Base-by-base conservation (phyloP, 2,329 filamentous ascomycete species). In the Ophiostoma fasciatum region DNA sequence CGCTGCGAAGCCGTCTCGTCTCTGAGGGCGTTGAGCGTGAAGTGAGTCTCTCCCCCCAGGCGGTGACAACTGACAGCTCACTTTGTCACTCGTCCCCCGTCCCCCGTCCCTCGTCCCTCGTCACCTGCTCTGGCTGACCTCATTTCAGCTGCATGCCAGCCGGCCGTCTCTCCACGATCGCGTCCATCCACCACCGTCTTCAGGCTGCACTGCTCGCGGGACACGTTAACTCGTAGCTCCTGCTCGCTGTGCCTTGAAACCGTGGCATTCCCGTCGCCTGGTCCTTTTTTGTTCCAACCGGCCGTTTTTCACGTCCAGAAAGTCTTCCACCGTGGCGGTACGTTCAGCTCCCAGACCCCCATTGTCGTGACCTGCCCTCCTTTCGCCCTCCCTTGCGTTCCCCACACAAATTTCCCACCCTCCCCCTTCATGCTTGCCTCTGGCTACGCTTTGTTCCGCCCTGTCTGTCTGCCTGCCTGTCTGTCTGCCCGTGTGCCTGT, bases 171-270 rank as follows among this genome's bases (percentile, higher is more conserved):
- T 50, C 45, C 50, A 48, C 48, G 28, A 47, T 48, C 50, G 45
- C 59, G 59, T 56, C 61, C 56, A 52, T 54, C 50, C 48, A 50
- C 51, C 51, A 49, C 46, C 46, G 53, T 52, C 22, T 28, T 19
- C 9, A 60, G 56, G 54, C 56, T 58, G 59, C 53, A 51, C 55
- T 45, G 32, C 52, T 51, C 51, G 64, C 68, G 64, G 70, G 68
- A 74, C 66, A 71, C 69, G 68, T 74, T 74, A 67, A 60, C 66
- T 74, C 70, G 69, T 70, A 66, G 61, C 64, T 73, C 64, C 68
- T 63, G 63, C 62, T 18, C 52, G 20, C 25, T 37, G 53, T 52
- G 53, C 55, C 53, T 60, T 61, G 61, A 59, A 61, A 62, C 60
- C 62, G 53, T 60, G 56, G 61, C 60, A 62, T 60, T 56, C 22